Base-by-base conservation (phyloP, 352 stramenopile genomes). In the Globisporangium heterothallicum region DNA sequence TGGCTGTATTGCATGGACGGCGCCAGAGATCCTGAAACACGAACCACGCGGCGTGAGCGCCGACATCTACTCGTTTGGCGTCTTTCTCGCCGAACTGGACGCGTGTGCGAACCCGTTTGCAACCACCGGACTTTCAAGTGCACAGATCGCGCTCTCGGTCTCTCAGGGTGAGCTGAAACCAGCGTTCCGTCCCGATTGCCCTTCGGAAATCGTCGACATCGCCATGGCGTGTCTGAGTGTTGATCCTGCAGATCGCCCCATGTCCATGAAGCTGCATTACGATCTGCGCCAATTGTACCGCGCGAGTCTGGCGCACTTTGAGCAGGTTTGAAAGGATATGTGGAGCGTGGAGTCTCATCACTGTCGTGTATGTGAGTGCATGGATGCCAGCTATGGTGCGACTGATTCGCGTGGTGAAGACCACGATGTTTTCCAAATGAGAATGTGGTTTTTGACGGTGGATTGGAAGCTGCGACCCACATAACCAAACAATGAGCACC, bases 221-320 rank as follows among this genome's bases (percentile, higher is more conserved):
- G 65, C 79, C 32, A 41, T 61, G 19, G 64, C 69, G 22, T 90
- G 77, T 48, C 44, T 90, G 40, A 59, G 64, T 18, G 74, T 67
- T 12, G 41, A 74, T 25, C 70, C 73, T 21, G 48, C 61, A 1
- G 59, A 81, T 26, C 72, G 79, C 16, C 79, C 79, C 21, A 75
- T 66, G 1, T 72, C 78, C 12, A 36, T 91, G 25, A 64, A 88
- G 56, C 53, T 91, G 42, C 78, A 88, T 50, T 91, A 82, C 53
- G 64, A 70, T 8, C 49, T 84, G 41, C 55, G 70, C 32, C 35
- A 49, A 6, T 34, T 58, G 42, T 25, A 51, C 22, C 51, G 51
- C 14, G 42, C 51, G 32, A 58, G 42, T 25, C 25, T 42, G n/a
- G 30, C 13, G 13, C 4, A 38, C 32, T 3, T 38, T 16, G 32